Evolutionary conservation across 2,329 filamentous ascomycete species (phyloP).

Genomic region (Beauveria bassiana): DNA sequence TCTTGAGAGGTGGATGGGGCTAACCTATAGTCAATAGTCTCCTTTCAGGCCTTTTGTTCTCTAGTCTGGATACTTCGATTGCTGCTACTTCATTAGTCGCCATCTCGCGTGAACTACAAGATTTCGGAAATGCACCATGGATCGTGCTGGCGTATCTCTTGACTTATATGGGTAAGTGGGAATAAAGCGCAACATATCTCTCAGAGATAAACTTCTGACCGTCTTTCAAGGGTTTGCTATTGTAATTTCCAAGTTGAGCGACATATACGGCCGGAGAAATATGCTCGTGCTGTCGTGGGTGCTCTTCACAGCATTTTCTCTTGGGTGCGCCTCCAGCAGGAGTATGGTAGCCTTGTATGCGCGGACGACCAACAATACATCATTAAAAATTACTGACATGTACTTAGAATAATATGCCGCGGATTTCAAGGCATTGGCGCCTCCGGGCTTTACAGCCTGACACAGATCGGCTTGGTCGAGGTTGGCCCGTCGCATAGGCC

Average conservation of each 20-base stretch:
- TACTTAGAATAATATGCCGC: conserved; percentile 45
- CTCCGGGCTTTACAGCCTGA: conserved; percentile 53
- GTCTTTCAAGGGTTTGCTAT: conserved; percentile 42
- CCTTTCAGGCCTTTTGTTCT: conserved; percentile 46
- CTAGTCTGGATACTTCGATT: conserved; percentile 50
- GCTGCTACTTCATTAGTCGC: conserved; percentile 51
- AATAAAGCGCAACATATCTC: background rate
- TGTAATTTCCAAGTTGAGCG: conserved; percentile 50
- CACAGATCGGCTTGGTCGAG: conserved; percentile 50
- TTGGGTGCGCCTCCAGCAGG: conserved; percentile 43
- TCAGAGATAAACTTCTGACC: background rate
- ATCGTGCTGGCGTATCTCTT: conserved; percentile 48
- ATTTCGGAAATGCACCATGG: conserved; percentile 47
- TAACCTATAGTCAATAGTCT: conserved; percentile 29
- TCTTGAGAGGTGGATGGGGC: background rate
- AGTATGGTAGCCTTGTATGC: conserved; percentile 45
- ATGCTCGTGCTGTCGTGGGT: conserved; percentile 44
- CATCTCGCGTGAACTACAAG: conserved; percentile 43
- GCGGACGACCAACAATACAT: background rate
- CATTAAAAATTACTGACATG: conserved; percentile 14
- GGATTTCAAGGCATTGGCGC: conserved; percentile 54
- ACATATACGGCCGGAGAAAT: conserved; percentile 49
- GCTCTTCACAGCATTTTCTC: conserved; percentile 47
- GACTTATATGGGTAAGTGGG: conserved; percentile 43
- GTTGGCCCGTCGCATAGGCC: conserved; percentile 46